Evolutionary conservation across 306 rosid species (phyloP).

Genomic region (Medicago truncatula): MtrunA17r5.0-ANR NC_053043.1:31803001-31803500

Average conservation of each 20-base stretch:
- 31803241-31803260: neutral
- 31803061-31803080: too few relatives aligned
- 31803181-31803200: neutral
- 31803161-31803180: neutral
- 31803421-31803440: conserved; percentile 33
- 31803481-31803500: conserved; percentile 65
- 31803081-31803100: too few relatives aligned
- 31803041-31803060: too few relatives aligned
- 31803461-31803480: conserved; percentile 25
- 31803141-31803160: neutral
- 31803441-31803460: conserved; percentile 53
- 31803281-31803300: conserved; percentile 82
- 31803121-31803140: neutral
- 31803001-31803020: too few relatives aligned
- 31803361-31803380: conserved; percentile 63
- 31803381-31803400: conserved; percentile 79
- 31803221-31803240: neutral
- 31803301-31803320: conserved; percentile 73
- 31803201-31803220: neutral
- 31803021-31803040: too few relatives aligned
- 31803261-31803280: conserved; percentile 72
- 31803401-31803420: conserved; percentile 86
- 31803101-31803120: neutral
- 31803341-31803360: conserved; percentile 57
- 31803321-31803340: conserved; percentile 45